phyloP scores from a whole-genome alignment of 805 yeast species.

The Yamadazyma phyllophila region DNA sequence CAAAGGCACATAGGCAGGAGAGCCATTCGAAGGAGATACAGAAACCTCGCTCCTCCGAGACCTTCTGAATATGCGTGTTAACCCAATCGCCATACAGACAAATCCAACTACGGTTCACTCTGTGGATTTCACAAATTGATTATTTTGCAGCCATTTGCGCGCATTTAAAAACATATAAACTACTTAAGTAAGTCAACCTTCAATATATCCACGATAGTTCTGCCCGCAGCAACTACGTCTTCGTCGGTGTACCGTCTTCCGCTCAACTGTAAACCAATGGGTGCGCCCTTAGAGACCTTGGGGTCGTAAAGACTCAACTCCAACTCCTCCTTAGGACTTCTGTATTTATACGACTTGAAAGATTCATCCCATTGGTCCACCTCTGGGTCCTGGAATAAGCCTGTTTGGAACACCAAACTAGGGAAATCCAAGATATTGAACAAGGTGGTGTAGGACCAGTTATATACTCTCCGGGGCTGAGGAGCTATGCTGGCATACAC shows the following conservation, averaged over 20 bases:
- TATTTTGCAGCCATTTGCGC: too few relatives aligned
- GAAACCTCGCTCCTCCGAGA: too few relatives aligned
- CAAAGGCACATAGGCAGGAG: too few relatives aligned
- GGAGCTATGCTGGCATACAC: slow-evolving; percentile 70
- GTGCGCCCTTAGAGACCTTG: slow-evolving; percentile 49
- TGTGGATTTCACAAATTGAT: too few relatives aligned
- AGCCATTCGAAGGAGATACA: too few relatives aligned
- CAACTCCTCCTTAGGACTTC: slow-evolving; percentile 47
- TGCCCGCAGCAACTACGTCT: slow-evolving; percentile 51
- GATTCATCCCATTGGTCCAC: slow-evolving; percentile 48
- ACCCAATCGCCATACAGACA: too few relatives aligned
- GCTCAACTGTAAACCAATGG: slow-evolving; percentile 51
- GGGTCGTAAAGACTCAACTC: slow-evolving; percentile 49
- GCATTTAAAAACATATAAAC: background rate
- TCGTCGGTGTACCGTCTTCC: slow-evolving; percentile 57
- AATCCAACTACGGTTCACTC: too few relatives aligned
- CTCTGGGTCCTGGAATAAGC: slow-evolving; percentile 54
- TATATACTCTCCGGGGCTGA: slow-evolving; percentile 55
- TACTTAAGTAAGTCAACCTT: slow-evolving; percentile 16
- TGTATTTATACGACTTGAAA: slow-evolving; percentile 24
- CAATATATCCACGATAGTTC: slow-evolving; percentile 31
- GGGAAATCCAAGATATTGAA: slow-evolving; percentile 75
- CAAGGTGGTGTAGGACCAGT: slow-evolving; percentile 78
- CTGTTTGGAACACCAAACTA: slow-evolving; percentile 61
- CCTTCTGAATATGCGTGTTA: too few relatives aligned